Evolutionary conservation across 2,329 filamentous ascomycete species (phyloP).

Genomic region (Aureobasidium subglaciale): DNA sequence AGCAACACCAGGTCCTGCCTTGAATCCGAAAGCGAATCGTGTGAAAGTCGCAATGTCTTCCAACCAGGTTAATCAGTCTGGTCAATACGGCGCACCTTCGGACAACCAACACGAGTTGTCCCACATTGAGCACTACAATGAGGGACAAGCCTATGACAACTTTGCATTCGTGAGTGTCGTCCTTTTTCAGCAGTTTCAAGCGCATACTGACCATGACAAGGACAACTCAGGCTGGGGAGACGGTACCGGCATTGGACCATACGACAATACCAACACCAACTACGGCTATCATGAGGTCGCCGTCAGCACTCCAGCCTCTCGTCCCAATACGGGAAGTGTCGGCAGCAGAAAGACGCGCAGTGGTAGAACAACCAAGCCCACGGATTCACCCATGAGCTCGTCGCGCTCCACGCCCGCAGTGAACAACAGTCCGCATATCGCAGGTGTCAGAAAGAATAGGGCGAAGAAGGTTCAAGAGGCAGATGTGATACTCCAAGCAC

Average conservation of each 20-base stretch:
- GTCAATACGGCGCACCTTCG: neutral
- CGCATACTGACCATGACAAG: constrained; percentile 12
- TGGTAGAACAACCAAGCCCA: constrained; percentile 26
- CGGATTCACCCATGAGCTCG: constrained; percentile 30
- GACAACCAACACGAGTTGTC: constrained; percentile 28
- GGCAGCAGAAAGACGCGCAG: constrained; percentile 35
- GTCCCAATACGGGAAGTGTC: constrained; percentile 36
- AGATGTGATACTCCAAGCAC: constrained; percentile 52
- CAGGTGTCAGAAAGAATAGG: constrained; percentile 38
- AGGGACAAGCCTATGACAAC: constrained; percentile 30
- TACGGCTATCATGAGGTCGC: constrained; percentile 22
- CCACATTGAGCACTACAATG: constrained; percentile 38
- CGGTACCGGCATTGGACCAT: constrained; percentile 1
- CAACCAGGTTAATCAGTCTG: neutral
- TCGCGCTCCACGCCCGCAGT: constrained; percentile 22
- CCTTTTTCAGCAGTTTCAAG: neutral
- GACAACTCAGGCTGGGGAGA: constrained; percentile 9
- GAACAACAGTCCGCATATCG: constrained; percentile 28
- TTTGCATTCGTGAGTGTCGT: constrained; percentile 21
- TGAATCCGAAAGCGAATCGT: neutral
- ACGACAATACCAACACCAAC: constrained; percentile 1
- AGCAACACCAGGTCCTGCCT: constrained; percentile 3
- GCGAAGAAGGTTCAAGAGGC: constrained; percentile 38
- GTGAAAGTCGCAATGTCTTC: constrained; percentile 14
- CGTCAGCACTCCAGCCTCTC: constrained; percentile 31